phyloP scores from a whole-genome alignment of 2,329 filamentous ascomycete species.

The Cercospora citrullina region DNA sequence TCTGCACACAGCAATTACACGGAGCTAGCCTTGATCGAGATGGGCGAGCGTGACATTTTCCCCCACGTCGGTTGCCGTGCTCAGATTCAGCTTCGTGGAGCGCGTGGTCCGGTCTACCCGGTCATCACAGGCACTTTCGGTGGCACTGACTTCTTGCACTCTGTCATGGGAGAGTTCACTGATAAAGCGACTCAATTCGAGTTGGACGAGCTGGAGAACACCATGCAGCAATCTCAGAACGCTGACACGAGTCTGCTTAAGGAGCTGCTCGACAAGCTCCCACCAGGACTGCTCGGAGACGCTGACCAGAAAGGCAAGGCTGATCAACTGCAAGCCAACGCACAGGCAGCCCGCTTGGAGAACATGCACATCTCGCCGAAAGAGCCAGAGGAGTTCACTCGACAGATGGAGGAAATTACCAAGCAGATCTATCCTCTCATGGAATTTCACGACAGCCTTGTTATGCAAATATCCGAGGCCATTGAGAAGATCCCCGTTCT shows the following conservation, averaged over 20 bases:
- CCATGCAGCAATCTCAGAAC: constrained; percentile 63
- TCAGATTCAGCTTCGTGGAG: constrained; percentile 68
- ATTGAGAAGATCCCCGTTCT: constrained; percentile 84
- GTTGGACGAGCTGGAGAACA: constrained; percentile 83
- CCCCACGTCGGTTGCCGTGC: constrained; percentile 80
- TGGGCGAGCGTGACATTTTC: constrained; percentile 79
- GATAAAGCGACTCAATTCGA: constrained; percentile 92
- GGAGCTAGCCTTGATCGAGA: constrained; percentile 82
- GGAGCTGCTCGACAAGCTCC: constrained; percentile 78
- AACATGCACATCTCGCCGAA: constrained; percentile 72
- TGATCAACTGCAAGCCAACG: constrained; percentile 76
- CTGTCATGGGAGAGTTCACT: constrained; percentile 74
- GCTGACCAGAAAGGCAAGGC: constrained; percentile 73
- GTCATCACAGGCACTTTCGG: constrained; percentile 90
- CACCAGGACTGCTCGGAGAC: constrained; percentile 74
- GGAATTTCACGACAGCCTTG: constrained; percentile 84
- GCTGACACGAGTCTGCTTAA: constrained; percentile 73
- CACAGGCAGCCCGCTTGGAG: constrained; percentile 71
- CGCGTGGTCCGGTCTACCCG: constrained; percentile 68
- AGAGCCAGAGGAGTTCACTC: constrained; percentile 79
- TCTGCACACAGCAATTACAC: constrained; percentile 92
- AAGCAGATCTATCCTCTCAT: constrained; percentile 85
- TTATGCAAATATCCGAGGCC: constrained; percentile 74
- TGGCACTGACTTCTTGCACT: constrained; percentile 78
- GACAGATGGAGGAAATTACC: constrained; percentile 71